A percentile compares a stretch with the other conserved stretches of the same genome.
phyloP scores from a whole-genome alignment of 306 rosid genomes.

The Lupinus albus region DNA sequence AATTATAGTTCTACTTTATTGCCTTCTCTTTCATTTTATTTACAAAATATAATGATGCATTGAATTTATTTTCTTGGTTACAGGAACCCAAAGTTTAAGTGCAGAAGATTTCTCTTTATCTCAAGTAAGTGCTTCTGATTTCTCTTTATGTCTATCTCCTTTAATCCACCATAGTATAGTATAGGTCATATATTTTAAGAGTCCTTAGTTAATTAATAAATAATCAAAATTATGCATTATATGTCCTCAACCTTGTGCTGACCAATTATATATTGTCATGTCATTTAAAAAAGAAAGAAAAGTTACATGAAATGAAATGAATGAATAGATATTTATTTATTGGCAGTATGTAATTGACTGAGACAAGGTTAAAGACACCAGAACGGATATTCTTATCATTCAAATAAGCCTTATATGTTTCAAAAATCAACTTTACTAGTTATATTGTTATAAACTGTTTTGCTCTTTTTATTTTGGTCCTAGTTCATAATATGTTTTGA shows the following conservation, averaged over 20 bases:
- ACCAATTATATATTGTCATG: too few relatives aligned
- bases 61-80: slow-evolving; percentile 12
- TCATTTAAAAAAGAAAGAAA: too few relatives aligned
- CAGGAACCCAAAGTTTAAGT: slow-evolving; percentile 39
- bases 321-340: too few relatives aligned
- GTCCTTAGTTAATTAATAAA: too few relatives aligned
- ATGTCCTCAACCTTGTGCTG: too few relatives aligned
- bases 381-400: too few relatives aligned
- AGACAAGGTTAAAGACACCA: too few relatives aligned
- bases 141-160: background rate
- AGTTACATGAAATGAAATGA: too few relatives aligned
- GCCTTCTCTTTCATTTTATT: background rate
- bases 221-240: too few relatives aligned
- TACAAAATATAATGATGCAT: background rate
- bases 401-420: too few relatives aligned
- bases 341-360: too few relatives aligned
- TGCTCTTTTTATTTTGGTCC: background rate
- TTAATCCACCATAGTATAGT: background rate
- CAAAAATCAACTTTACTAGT: background rate
- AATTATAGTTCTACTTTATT: background rate
- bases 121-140: slow-evolving; percentile 28
- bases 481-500: slow-evolving; percentile 7
- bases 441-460: background rate
- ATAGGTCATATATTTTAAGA: background rate
- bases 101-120: slow-evolving; percentile 24